Conservation (phyloP, 2,329 filamentous ascomycete genomes). For the Paramyrothecium sp. region DNA sequence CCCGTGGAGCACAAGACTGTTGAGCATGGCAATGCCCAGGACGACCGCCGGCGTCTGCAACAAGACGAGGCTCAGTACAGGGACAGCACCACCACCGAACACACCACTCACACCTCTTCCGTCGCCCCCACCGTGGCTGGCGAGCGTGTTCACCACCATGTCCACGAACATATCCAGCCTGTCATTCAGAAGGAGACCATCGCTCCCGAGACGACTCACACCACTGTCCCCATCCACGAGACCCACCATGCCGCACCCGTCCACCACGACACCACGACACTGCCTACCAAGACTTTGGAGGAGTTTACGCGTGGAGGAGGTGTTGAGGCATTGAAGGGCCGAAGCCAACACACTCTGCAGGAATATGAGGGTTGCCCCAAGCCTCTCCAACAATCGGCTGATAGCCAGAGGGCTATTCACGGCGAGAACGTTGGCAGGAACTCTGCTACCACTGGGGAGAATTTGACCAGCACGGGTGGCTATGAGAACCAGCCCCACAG, state of each 20-base stretch:
- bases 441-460: background rate
- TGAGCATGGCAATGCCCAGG: constrained; percentile 56
- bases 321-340: constrained; percentile 52
- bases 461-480: background rate
- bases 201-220: constrained; percentile 68
- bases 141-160: constrained; percentile 39
- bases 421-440: constrained; percentile 12
- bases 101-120: constrained; percentile 23
- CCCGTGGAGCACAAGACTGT: constrained; percentile 60
- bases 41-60: constrained; percentile 45
- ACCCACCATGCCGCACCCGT: constrained; percentile 65
- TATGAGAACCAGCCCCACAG: background rate
- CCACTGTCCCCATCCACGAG: constrained; percentile 70
- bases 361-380: constrained; percentile 63
- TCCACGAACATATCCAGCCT: constrained; percentile 69
- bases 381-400: constrained; percentile 8
- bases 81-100: constrained; percentile 23
- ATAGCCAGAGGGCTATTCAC: constrained; percentile 9
- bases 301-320: constrained; percentile 50
- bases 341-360: constrained; percentile 51
- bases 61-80: constrained; percentile 43
- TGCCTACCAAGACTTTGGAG: constrained; percentile 62
- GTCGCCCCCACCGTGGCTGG: constrained; percentile 21
- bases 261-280: constrained; percentile 62
- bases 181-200: constrained; percentile 69